Percentiles rank a stretch among this genome's conserved stretches.
Conservation (phyloP, 2,329 filamentous ascomycete genomes). For the Fusarium sublunatum region DNA sequence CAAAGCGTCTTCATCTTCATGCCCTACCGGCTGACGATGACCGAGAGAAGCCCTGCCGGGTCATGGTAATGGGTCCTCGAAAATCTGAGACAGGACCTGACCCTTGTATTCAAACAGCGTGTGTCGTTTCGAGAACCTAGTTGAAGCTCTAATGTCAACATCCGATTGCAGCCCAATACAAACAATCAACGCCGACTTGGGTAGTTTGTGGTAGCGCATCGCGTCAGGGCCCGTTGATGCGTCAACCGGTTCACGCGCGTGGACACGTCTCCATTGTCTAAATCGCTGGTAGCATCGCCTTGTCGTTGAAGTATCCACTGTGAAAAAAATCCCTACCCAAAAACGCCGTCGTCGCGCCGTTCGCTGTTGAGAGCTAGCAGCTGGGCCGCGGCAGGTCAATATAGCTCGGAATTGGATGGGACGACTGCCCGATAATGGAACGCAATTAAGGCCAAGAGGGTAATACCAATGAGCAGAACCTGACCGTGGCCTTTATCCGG, state of each 20-base stretch:
- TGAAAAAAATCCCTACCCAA: constrained; percentile 27
- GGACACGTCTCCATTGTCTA: constrained; percentile 9
- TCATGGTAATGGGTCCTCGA: constrained; percentile 19
- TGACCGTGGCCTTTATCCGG: constrained; percentile 29
- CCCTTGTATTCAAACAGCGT: constrained; percentile 37
- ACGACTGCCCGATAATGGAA: background rate
- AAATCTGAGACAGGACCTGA: constrained; percentile 29
- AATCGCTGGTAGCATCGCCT: constrained; percentile 24
- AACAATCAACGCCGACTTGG: constrained; percentile 6
- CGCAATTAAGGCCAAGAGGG: background rate
- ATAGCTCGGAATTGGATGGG: constrained; percentile 17
- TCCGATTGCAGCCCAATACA: constrained; percentile 19
- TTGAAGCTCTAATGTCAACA: constrained; percentile 13
- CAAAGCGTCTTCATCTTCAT: constrained; percentile 16
- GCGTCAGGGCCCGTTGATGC: constrained; percentile 36
- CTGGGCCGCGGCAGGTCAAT: constrained; percentile 13
- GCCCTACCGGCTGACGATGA: constrained; percentile 34
- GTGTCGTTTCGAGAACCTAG: constrained; percentile 34
- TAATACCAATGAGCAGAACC: constrained; percentile 7
- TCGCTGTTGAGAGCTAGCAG: constrained; percentile 30
- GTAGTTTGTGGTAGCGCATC: constrained; percentile 3
- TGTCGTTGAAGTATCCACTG: constrained; percentile 32
- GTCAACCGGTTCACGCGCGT: constrained; percentile 35
- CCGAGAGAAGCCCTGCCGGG: constrained; percentile 19
- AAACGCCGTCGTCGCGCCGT: constrained; percentile 35